Percentiles rank a stretch among this genome's conserved stretches.
Conservation (phyloP, 768 basidiomycete species). For the Hortiboletus flavorubellus region DNA sequence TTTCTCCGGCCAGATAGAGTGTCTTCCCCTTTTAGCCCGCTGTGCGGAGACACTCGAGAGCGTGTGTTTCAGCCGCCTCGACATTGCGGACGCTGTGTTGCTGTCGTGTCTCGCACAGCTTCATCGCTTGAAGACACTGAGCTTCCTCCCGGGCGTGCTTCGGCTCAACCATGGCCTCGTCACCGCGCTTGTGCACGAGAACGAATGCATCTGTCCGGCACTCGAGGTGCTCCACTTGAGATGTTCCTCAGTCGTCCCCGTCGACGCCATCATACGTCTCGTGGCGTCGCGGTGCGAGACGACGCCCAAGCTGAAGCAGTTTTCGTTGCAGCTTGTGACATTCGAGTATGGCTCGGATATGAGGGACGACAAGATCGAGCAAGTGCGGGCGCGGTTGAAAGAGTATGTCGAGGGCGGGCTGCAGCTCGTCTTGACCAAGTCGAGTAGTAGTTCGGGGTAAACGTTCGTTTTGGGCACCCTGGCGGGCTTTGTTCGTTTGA, state of each 20-base stretch:
- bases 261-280: constrained; percentile 22
- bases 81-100: constrained; percentile 20
- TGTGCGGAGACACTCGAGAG: constrained; percentile 30
- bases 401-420: constrained; percentile 23
- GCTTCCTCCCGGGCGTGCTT: constrained; percentile 26
- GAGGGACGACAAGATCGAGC: constrained; percentile 26
- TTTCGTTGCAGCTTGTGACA: constrained; percentile 25
- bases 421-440: constrained; percentile 23
- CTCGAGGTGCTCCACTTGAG: constrained; percentile 24
- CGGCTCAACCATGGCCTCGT: constrained; percentile 32
- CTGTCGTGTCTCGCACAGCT: constrained; percentile 23
- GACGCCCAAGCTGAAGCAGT: constrained; percentile 12
- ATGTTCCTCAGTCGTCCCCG: constrained; percentile 23
- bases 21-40: constrained; percentile 23
- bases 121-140: constrained; percentile 14
- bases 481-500: too few species aligned
- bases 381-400: constrained; percentile 11
- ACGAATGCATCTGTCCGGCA: constrained; percentile 18
- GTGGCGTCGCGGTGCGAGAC: constrained; percentile 23
- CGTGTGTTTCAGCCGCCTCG: constrained; percentile 20
- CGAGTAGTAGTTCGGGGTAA: constrained; percentile 12
- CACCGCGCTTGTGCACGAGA: constrained; percentile 15
- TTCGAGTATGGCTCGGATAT: constrained; percentile 31
- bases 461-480: neutral
- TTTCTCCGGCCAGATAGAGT: constrained; percentile 26